Conservation (phyloP, 148 eudicot genomes). For the Fagopyrum homotropicum region DNA sequence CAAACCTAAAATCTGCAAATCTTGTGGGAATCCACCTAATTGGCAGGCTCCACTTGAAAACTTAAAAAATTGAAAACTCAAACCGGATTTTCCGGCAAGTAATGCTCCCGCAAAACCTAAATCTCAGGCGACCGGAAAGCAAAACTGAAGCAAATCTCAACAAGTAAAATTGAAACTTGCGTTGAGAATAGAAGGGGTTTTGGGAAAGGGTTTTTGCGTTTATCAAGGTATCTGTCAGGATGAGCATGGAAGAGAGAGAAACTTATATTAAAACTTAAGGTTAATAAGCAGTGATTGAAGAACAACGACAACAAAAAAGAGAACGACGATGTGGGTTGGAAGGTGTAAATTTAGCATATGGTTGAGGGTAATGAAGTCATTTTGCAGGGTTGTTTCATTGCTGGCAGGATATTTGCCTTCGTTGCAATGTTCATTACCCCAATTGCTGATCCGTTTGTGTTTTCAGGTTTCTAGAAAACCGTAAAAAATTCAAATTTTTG, state of each 20-base stretch:
- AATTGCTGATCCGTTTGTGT: neutral
- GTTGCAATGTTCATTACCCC: neutral
- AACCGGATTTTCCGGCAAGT: conserved; percentile 1
- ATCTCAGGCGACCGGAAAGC: conserved; percentile 2
- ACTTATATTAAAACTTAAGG: neutral
- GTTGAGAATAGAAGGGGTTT: neutral
- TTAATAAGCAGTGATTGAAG: neutral
- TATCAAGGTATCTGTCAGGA: neutral
- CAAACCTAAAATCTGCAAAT: conserved; percentile 1
- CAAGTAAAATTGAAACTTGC: neutral
- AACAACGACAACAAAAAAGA: neutral
- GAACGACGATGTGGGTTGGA: neutral
- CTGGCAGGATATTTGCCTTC: neutral
- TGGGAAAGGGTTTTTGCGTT: neutral
- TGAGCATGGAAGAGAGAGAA: neutral
- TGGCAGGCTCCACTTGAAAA: neutral
- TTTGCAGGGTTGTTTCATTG: neutral
- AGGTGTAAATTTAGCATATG: neutral
- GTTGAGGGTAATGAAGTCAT: neutral
- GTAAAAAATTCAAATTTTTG: too few species aligned
- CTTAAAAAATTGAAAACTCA: neutral
- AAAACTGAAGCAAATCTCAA: neutral
- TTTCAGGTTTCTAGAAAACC: neutral
- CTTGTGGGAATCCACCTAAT: neutral
- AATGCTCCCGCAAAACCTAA: neutral